phyloP scores from a whole-genome alignment of 306 rosid genomes.

The Glycine tomentella region DNA sequence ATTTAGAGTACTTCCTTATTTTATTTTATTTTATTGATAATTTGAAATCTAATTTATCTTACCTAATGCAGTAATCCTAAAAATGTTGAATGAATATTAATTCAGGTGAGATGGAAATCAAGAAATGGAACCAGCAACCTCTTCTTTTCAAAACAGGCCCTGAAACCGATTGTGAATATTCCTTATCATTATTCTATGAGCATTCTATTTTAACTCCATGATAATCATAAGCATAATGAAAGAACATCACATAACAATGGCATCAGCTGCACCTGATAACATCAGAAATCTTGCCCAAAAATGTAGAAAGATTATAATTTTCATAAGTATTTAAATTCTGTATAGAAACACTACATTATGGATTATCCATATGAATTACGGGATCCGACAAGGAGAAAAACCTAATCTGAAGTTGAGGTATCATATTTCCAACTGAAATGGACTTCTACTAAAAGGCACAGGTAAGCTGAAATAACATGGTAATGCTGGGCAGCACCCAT shows the following conservation, averaged over 20 bases:
- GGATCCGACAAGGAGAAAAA: conserved; percentile 41
- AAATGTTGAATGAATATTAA: not conserved
- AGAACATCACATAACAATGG: conserved; percentile 23
- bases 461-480: conserved; percentile 48
- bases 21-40: not conserved
- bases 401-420: conserved; percentile 45
- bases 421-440: conserved; percentile 59
- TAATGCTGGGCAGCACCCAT: conserved; percentile 50
- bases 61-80: not conserved
- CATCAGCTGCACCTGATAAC: conserved; percentile 38
- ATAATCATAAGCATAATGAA: not conserved
- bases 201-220: conserved; percentile 4
- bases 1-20: not conserved
- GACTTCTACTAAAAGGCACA: conserved; percentile 38
- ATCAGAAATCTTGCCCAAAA: conserved; percentile 33
- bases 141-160: not conserved
- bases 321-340: conserved; percentile 35
- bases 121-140: not conserved
- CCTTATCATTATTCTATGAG: conserved; percentile 3
- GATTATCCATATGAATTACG: conserved; percentile 49
- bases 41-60: not conserved
- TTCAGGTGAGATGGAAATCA: not conserved
- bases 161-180: not conserved
- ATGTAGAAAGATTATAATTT: conserved; percentile 16
- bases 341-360: conserved; percentile 45